Percentiles rank a stretch among this genome's conserved stretches.
Evolutionary conservation across 2,329 filamentous ascomycete genomes (phyloP).

Genomic region (Nothopassalora personata): DNA sequence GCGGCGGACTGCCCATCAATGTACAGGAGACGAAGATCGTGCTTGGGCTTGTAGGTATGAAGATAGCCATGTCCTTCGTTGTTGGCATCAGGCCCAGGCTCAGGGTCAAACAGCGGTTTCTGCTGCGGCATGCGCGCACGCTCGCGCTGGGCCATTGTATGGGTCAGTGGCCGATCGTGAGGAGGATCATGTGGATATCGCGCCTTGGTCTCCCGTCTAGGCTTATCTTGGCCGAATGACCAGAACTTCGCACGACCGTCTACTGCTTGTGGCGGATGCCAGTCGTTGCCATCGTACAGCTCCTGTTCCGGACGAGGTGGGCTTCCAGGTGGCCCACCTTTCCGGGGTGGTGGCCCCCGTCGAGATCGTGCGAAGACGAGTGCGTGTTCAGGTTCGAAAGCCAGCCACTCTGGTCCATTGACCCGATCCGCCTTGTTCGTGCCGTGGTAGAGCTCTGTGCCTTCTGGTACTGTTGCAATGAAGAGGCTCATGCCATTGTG

Average conservation of each 20-base stretch:
- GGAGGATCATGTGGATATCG: slow-evolving; percentile 1
- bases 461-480: slow-evolving; percentile 58
- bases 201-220: slow-evolving; percentile 8
- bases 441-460: slow-evolving; percentile 65
- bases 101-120: neutral
- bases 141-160: slow-evolving; percentile 11
- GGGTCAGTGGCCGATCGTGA: slow-evolving; percentile 4
- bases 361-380: slow-evolving; percentile 53
- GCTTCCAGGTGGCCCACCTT: neutral
- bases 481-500: slow-evolving; percentile 75
- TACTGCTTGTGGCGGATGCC: slow-evolving; percentile 8
- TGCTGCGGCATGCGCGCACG: slow-evolving; percentile 3
- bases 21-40: slow-evolving; percentile 58
- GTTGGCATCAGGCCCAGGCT: neutral
- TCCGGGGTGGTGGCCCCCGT: slow-evolving; percentile 10
- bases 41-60: slow-evolving; percentile 59
- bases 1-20: slow-evolving; percentile 66
- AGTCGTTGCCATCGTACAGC: slow-evolving; percentile 1
- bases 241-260: neutral
- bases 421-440: slow-evolving; percentile 44
- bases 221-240: neutral
- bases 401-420: slow-evolving; percentile 61
- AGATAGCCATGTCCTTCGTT: slow-evolving; percentile 49
- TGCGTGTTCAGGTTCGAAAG: slow-evolving; percentile 72
- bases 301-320: neutral